A percentile compares a stretch with the other conserved stretches of the same genome.
Evolutionary conservation across 176 grass and related monocot species (phyloP).

Genomic region (Aechmea fasciata): DNA sequence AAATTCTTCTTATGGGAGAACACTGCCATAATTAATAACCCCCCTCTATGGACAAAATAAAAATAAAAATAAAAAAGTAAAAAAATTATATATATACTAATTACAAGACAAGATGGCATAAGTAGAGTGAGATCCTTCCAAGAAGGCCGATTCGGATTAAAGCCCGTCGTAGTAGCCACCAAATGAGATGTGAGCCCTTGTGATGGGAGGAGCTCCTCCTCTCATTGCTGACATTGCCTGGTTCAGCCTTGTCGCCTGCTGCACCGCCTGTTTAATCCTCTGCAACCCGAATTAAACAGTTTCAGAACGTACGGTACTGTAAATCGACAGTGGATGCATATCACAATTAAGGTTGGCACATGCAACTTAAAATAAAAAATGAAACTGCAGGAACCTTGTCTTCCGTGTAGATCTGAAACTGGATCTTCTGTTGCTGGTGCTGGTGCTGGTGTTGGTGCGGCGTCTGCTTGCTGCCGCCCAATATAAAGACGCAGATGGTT

Average conservation of each 20-base stretch:
- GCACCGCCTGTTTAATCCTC: constrained; percentile 57
- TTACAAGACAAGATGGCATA: background rate
- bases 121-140: background rate
- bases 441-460: constrained; percentile 13
- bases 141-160: constrained; percentile 17
- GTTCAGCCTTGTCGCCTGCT: constrained; percentile 56
- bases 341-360: too few species aligned
- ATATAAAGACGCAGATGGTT: constrained; percentile 53
- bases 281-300: constrained; percentile 21
- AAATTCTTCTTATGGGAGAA: too few species aligned
- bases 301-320: background rate
- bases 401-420: constrained; percentile 44
- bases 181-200: constrained; percentile 59
- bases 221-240: constrained; percentile 55
- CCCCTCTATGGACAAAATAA: too few species aligned
- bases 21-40: too few species aligned
- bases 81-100: background rate
- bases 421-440: constrained; percentile 46
- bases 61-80: background rate
- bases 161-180: constrained; percentile 53
- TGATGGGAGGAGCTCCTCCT: constrained; percentile 44
- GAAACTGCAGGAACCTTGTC: constrained; percentile 33
- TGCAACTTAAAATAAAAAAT: too few species aligned
- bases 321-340: background rate
- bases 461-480: constrained; percentile 37